Percentiles rank a stretch among this genome's conserved stretches.
These are phyloP conservation scores for Pyrenophora graminea DNA, from an alignment of 2,329 filamentous ascomycete genomes.

Conservation along the genomic window DNA sequence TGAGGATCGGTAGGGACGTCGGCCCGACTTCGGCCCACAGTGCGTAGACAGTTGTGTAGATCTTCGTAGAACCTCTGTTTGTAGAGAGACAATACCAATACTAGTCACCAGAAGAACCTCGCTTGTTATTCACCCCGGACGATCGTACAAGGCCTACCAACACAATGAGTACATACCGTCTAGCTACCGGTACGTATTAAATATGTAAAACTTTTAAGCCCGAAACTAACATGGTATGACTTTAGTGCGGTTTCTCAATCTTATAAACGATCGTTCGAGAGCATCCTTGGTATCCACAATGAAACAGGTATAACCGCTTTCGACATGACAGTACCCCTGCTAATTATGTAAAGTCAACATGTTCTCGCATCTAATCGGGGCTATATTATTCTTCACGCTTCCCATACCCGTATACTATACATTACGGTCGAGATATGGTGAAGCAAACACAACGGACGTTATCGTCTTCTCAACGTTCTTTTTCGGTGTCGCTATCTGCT, in stretches of 20 bases:
- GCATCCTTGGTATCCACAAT: not conserved
- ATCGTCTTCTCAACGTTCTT: conserved; percentile 1
- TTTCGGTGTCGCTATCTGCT: conserved; percentile 1
- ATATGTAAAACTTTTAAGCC: too few species aligned
- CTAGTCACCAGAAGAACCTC: too few species aligned
- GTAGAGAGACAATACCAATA: too few species aligned
- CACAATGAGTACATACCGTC: conserved; percentile 5
- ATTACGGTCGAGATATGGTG: not conserved
- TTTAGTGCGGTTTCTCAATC: not conserved
- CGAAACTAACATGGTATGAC: too few species aligned
- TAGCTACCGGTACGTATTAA: not conserved
- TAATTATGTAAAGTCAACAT: not conserved
- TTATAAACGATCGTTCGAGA: not conserved
- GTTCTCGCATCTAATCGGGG: not conserved
- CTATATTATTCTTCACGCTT: not conserved
- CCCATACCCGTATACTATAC: not conserved
- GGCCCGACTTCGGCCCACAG: too few species aligned
- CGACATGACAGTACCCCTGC: too few species aligned
- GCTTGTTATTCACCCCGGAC: too few species aligned
- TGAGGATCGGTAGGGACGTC: too few species aligned
- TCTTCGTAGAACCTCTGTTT: too few species aligned
- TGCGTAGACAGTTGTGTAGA: too few species aligned
- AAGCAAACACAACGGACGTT: not conserved
- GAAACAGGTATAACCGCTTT: not conserved
- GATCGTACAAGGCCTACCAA: too few species aligned